phyloP scores from a whole-genome alignment of 106 monocot genomes.

The Apostasia ramifera region DNA sequence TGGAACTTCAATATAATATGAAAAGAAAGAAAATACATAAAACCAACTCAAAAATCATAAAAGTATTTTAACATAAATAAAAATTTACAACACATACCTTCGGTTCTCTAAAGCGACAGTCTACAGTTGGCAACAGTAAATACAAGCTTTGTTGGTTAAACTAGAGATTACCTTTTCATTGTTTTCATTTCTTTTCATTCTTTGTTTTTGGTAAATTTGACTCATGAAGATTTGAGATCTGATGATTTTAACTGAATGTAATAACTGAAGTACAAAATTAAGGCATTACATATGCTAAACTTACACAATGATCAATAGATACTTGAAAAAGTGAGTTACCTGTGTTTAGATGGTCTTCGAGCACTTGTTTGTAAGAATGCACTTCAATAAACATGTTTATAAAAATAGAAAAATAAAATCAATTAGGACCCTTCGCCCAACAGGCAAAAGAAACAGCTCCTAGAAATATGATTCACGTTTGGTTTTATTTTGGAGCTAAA shows the following conservation, averaged over 20 bases:
- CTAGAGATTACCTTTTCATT: no score
- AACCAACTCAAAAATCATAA: no score
- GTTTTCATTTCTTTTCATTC: no score
- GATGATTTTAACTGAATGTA: not conserved
- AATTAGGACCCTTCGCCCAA: not conserved
- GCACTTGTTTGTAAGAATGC: not conserved
- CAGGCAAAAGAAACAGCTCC: not conserved
- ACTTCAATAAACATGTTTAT: constrained; percentile 1
- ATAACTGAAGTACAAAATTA: not conserved
- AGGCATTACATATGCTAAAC: constrained; percentile 1
- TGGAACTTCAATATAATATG: no score
- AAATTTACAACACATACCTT: no score
- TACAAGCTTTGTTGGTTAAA: no score
- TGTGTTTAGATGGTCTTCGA: constrained; percentile 1
- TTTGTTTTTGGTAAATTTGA: not conserved
- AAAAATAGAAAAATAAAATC: not conserved
- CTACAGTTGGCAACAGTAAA: not conserved
- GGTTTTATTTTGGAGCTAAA: not conserved
- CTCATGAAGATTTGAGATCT: not conserved
- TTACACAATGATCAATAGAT: not conserved
- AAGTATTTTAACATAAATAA: no score
- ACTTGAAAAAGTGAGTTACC: not conserved
- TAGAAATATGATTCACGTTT: not conserved
- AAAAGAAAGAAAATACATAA: no score
- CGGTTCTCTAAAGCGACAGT: no score